A percentile compares a stretch with the other conserved stretches of the same genome.
Evolutionary conservation across 345 rosid species (phyloP).

Genomic region (Aegle marmelos): DNA sequence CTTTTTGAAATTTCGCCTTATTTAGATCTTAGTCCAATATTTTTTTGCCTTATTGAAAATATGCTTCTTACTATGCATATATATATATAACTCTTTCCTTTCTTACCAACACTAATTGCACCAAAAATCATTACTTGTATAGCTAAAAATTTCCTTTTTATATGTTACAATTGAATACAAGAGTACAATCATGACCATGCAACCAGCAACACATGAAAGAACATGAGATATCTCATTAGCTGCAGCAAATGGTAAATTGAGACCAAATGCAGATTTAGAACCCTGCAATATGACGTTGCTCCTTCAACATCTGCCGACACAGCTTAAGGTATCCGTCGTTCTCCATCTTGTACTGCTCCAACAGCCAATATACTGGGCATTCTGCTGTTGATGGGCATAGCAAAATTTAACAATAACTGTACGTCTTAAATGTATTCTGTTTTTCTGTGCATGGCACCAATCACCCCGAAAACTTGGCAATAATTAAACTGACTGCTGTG

Average conservation of each 20-base stretch:
- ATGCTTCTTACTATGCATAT: neutral
- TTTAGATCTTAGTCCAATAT: neutral
- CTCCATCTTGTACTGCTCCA: neutral
- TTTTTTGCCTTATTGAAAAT: neutral
- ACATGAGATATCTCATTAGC: neutral
- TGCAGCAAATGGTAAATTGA: neutral
- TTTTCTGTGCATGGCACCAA: neutral
- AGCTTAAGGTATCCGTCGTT: neutral
- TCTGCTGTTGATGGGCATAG: neutral
- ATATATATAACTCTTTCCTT: neutral
- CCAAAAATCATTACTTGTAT: neutral
- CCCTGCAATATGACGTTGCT: constrained; percentile 9
- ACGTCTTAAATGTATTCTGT: neutral
- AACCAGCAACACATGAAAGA: neutral
- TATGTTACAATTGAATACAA: neutral
- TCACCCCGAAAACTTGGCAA: constrained; percentile 59
- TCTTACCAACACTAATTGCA: neutral
- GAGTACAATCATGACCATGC: neutral
- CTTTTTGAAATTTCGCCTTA: neutral
- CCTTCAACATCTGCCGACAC: neutral
- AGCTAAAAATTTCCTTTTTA: neutral
- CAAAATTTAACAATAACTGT: neutral
- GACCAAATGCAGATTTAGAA: constrained; percentile 20
- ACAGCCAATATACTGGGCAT: neutral
- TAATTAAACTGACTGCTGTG: constrained; percentile 58